Percentiles rank a stretch among this genome's conserved stretches.
Conservation (phyloP, 2,329 filamentous ascomycete species). For the Pseudofabraea citricarpa region DNA sequence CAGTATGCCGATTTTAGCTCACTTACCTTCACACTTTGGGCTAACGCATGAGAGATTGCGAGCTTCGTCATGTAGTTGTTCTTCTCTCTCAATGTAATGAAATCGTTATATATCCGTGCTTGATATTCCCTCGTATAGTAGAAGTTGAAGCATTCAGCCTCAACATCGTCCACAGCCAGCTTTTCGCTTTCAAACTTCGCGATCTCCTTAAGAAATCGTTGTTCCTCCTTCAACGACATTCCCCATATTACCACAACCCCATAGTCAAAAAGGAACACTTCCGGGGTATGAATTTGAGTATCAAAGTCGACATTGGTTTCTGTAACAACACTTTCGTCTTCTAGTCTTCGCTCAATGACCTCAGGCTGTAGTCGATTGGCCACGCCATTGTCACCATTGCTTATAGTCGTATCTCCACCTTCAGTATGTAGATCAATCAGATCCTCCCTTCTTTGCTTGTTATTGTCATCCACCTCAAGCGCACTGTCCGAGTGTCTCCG, state of each 20-base stretch:
- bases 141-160: conserved; percentile 98
- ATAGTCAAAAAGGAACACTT: conserved; percentile 95
- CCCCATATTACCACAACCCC: conserved; percentile 98
- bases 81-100: conserved; percentile 91
- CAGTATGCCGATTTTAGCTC: background rate
- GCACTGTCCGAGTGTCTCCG: conserved; percentile 73
- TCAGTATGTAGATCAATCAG: conserved; percentile 55
- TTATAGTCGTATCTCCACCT: conserved; percentile 26
- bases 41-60: conserved; percentile 90
- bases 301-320: conserved; percentile 66
- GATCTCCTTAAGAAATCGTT: conserved; percentile 87
- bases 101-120: conserved; percentile 98
- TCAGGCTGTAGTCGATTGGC: conserved; percentile 15
- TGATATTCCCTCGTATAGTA: conserved; percentile 99
- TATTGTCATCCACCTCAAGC: conserved; percentile 60
- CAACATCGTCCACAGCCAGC: conserved; percentile 79
- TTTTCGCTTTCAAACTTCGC: conserved; percentile 93
- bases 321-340: conserved; percentile 31
- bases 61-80: conserved; percentile 98
- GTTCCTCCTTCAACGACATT: conserved; percentile 87
- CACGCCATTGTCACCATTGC: conserved; percentile 25
- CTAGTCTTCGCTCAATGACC: conserved; percentile 22
- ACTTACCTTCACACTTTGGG: conserved; percentile 85
- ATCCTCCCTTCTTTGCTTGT: conserved; percentile 50
- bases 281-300: conserved; percentile 82